Evolutionary conservation across 1,284 basidiomycete genomes (phyloP).

Genomic region (Malassezia dermatis): DNA sequence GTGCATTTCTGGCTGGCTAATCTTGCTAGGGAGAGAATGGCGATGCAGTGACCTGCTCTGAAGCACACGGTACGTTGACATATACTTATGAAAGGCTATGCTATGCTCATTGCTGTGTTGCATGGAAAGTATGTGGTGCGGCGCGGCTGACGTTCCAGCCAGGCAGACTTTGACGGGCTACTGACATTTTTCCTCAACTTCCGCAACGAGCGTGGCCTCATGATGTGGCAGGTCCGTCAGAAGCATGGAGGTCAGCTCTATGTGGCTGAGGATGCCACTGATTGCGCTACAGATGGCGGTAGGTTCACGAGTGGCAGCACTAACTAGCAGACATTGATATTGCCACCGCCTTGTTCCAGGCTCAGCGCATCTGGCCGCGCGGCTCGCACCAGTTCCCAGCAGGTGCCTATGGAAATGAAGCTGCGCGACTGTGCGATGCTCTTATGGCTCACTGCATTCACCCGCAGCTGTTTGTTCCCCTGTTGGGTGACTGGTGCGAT

Average conservation of each 20-base stretch:
- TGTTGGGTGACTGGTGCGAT: slow-evolving; percentile 41
- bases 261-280: slow-evolving; percentile 28
- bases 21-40: slow-evolving; percentile 24
- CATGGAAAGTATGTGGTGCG: slow-evolving; percentile 21
- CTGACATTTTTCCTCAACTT: slow-evolving; percentile 29
- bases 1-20: not conserved
- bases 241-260: slow-evolving; percentile 16
- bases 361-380: slow-evolving; percentile 20
- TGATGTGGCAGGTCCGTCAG: slow-evolving; percentile 39
- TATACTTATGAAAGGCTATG: slow-evolving; percentile 20
- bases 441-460: slow-evolving; percentile 27
- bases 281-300: slow-evolving; percentile 35
- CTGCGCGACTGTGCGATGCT: slow-evolving; percentile 17
- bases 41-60: slow-evolving; percentile 40
- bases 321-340: slow-evolving; percentile 29
- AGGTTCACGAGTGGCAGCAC: not conserved
- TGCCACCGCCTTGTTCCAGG: slow-evolving; percentile 31
- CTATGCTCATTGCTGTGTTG: slow-evolving; percentile 36
- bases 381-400: slow-evolving; percentile 19
- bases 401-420: slow-evolving; percentile 23
- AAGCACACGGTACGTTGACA: slow-evolving; percentile 26
- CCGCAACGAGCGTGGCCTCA: slow-evolving; percentile 28
- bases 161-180: slow-evolving; percentile 31
- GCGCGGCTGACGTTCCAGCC: slow-evolving; percentile 6
- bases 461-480: slow-evolving; percentile 23